phyloP scores from a whole-genome alignment of 1,139 yeast species.

The Yamadazyma atlantica region DNA sequence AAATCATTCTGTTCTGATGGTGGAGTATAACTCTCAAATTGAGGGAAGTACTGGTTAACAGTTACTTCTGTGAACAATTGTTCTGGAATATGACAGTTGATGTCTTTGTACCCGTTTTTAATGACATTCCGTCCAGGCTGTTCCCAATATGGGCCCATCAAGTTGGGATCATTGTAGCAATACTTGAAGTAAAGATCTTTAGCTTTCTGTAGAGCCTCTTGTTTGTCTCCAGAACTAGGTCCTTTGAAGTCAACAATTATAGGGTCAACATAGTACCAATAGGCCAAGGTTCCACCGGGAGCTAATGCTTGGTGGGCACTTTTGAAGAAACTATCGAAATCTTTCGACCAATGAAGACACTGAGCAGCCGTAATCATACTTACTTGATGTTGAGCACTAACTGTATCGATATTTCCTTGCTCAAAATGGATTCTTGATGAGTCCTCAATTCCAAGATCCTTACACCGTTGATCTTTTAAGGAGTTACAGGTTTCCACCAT shows the following conservation, averaged over 20 bases:
- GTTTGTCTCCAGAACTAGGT: conserved; percentile 11
- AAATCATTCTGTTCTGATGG: conserved; percentile 21
- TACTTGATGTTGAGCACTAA: conserved; percentile 19
- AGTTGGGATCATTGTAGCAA: conserved; percentile 36
- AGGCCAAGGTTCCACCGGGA: conserved; percentile 41
- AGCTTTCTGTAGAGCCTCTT: conserved; percentile 22
- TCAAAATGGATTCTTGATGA: conserved; percentile 28
- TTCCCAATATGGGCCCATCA: conserved; percentile 45
- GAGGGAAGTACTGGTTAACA: conserved; percentile 27
- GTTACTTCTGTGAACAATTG: conserved; percentile 27
- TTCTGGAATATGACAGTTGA: conserved; percentile 32
- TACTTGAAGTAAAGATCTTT: conserved; percentile 29
- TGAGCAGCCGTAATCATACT: conserved; percentile 48
- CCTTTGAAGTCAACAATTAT: conserved; percentile 28
- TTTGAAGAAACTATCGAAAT: conserved; percentile 32
- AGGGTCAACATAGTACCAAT: conserved; percentile 47
- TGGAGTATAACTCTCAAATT: conserved; percentile 12
- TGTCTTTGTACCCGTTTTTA: conserved; percentile 26
- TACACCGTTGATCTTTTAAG: conserved; percentile 21
- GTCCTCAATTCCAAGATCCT: conserved; percentile 27
- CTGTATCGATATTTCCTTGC: conserved; percentile 33
- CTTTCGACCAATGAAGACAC: conserved; percentile 48
- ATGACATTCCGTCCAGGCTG: conserved; percentile 44
- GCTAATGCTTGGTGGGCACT: conserved; percentile 29
- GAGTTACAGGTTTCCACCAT: conserved; percentile 34